Conservation (phyloP, 2,329 filamentous ascomycete genomes). For the Penicillium crustosum region DNA sequence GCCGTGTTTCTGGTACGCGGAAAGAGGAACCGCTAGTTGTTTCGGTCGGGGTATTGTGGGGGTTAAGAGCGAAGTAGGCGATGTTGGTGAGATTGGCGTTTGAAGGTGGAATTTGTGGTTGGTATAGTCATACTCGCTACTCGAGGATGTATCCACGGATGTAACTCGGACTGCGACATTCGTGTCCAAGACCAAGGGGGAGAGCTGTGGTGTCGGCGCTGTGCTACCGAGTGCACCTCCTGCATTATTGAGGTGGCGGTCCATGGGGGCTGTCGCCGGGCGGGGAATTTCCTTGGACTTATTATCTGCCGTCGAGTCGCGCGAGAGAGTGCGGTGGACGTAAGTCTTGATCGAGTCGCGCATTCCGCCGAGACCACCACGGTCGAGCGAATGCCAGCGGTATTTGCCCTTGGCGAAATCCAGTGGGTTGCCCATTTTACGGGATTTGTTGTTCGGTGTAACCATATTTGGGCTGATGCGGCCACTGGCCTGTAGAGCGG, state of each 20-base stretch:
- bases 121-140: constrained; percentile 5
- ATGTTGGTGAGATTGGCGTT: constrained; percentile 2
- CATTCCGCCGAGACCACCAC: constrained; percentile 24
- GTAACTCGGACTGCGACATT: background rate
- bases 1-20: constrained; percentile 41
- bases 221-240: background rate
- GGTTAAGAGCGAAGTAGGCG: constrained; percentile 4
- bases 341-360: constrained; percentile 39
- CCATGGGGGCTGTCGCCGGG: constrained; percentile 17
- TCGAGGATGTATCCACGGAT: background rate
- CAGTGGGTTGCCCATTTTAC: constrained; percentile 27
- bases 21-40: constrained; percentile 37
- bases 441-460: constrained; percentile 10
- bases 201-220: background rate
- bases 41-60: constrained; percentile 19
- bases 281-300: constrained; percentile 15
- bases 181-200: background rate
- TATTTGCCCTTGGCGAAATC: constrained; percentile 24
- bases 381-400: constrained; percentile 28
- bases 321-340: constrained; percentile 34
- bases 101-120: constrained; percentile 8
- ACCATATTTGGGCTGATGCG: constrained; percentile 15
- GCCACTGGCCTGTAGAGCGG: constrained; percentile 19
- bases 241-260: background rate
- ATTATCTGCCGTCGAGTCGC: constrained; percentile 22